Conservation (phyloP, 2,329 filamentous ascomycete genomes). For the Colletotrichum truncatum region DNA sequence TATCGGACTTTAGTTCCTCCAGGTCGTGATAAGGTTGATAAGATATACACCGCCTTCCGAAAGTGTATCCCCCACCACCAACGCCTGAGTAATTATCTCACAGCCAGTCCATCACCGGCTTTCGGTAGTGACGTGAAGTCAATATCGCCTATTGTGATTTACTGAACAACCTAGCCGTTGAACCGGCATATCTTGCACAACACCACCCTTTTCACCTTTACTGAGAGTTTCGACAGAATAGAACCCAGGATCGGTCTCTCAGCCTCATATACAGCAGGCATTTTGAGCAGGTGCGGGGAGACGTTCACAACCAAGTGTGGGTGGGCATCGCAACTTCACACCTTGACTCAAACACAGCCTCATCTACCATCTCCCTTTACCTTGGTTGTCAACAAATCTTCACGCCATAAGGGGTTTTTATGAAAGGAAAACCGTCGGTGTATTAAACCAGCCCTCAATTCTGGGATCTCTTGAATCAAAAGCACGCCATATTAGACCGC, state of each 20-base stretch:
- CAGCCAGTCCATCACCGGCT: background rate
- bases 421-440: no score
- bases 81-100: constrained; percentile 29
- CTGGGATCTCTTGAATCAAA: no score
- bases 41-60: constrained; percentile 11
- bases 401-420: no score
- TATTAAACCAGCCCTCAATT: no score
- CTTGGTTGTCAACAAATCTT: no score
- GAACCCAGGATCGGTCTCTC: background rate
- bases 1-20: constrained; percentile 21
- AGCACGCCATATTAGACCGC: no score
- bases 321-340: background rate
- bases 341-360: background rate
- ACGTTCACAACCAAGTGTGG: background rate
- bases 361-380: background rate
- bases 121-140: constrained; percentile 13
- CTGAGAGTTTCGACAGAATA: background rate
- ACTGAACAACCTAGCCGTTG: background rate
- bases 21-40: constrained; percentile 26
- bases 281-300: constrained; percentile 11
- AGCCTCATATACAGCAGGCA: background rate
- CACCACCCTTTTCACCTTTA: background rate
- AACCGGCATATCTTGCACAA: background rate
- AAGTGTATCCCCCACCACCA: constrained; percentile 11
- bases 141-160: background rate